Base-by-base conservation (phyloP, 495 filamentous ascomycete species). In the Aspergillus conjunctus region DNA sequence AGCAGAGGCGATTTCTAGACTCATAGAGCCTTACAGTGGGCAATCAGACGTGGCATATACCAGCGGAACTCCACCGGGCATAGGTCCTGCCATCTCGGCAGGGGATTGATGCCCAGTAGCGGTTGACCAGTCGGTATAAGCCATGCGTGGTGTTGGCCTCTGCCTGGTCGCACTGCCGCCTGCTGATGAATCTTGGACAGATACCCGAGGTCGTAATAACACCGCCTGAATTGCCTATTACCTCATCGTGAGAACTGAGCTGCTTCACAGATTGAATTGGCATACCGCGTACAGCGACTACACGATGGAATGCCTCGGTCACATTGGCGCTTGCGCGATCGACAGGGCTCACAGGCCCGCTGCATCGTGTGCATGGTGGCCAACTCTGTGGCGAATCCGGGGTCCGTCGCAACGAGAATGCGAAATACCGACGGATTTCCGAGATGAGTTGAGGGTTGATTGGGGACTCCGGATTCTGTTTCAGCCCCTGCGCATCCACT, bases 11-110 rank as follows among this genome's bases (percentile, higher is more conserved):
- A 11, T 3, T 8, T 37, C 8, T n/a, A 8, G 8, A 14, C 34
- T 37, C 34, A 14, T 14, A 37, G 8, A 14, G 34, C 22, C 45
- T 22, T 21, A 60, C 49, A 60, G 49, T 60, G 21, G 20, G 33
- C 46, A 15, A 60, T 32, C 14, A 60, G 21, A 6, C 49, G 48
- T 18, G 58, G 58, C 50, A 60, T 60, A 22, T 60, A 54, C 58
- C 50, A 53, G 37, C 49, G 49, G 17, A 11, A 31, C 1, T 37
- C 7, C 1, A 60, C 31, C 1, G 58, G 58, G 20, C 51, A 60
- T 1, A 34, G 22, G 4, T 43, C 50, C 8, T 48, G 58, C 8
- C 45, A 5, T 2, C 41, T 26, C 1, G 50, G 58, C 48, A 46
- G 9, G 43, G 37, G 11, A 46, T 34, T 49, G 9, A 14, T 9